Conservation (phyloP, 2,329 filamentous ascomycete genomes). For the Daldinia eschscholtzii region DNA sequence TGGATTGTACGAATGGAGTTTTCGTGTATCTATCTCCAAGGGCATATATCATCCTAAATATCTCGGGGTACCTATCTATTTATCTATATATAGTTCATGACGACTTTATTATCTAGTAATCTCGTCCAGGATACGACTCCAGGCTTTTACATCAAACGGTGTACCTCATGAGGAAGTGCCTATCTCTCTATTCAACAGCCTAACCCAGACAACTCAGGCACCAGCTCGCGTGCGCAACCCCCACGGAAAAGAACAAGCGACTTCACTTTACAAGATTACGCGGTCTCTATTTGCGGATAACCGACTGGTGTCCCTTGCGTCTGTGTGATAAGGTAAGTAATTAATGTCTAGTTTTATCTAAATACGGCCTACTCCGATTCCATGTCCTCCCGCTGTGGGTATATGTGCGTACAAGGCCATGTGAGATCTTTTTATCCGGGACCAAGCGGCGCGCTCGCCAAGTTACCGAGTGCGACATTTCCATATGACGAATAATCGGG, state of each 20-base stretch:
- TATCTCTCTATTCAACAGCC: slow-evolving; percentile 15
- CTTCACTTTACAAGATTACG: slow-evolving; percentile 25
- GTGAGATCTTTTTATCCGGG: slow-evolving; percentile 40
- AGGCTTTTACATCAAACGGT: slow-evolving; percentile 4
- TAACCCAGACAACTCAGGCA: neutral
- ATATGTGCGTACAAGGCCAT: slow-evolving; percentile 12
- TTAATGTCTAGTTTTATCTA: slow-evolving; percentile 18
- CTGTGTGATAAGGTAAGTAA: slow-evolving; percentile 30
- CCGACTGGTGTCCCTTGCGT: slow-evolving; percentile 33
- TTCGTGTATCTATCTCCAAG: neutral
- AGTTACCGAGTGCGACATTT: slow-evolving; percentile 36
- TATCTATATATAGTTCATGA: neutral
- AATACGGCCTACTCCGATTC: slow-evolving; percentile 2
- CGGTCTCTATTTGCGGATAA: slow-evolving; percentile 18
- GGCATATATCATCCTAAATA: neutral
- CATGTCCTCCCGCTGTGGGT: neutral
- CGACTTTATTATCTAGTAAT: neutral
- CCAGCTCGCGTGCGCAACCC: slow-evolving; percentile 28
- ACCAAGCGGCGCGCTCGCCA: slow-evolving; percentile 24
- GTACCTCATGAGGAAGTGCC: slow-evolving; percentile 9
- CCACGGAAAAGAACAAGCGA: slow-evolving; percentile 22
- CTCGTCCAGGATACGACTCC: neutral
- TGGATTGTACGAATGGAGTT: neutral
- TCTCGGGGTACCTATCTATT: neutral
- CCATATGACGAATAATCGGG: slow-evolving; percentile 20